Conservation (phyloP, 1,284 basidiomycete genomes). For the Coniferiporia sulphurascens region DNA sequence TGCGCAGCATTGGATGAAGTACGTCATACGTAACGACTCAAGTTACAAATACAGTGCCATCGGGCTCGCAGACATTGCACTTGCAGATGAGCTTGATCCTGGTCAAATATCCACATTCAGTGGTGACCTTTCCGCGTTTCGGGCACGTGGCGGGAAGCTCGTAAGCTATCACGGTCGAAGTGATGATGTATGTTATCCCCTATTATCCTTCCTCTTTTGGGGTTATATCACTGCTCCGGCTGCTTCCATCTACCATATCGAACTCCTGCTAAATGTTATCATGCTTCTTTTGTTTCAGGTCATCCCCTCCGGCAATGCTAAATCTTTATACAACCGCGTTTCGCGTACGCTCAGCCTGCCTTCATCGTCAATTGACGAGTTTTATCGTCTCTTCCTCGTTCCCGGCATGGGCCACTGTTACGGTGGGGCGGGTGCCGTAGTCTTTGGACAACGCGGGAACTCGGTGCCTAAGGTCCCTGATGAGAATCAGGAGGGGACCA, state of each 20-base stretch:
- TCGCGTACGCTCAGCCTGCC: conserved; percentile 24
- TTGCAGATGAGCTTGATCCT: conserved; percentile 12
- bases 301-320: conserved; percentile 33
- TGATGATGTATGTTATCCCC: conserved; percentile 14
- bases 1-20: conserved; percentile 20
- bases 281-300: conserved; percentile 18
- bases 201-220: background rate
- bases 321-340: conserved; percentile 33
- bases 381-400: conserved; percentile 37
- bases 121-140: conserved; percentile 23
- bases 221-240: background rate
- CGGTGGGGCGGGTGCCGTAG: conserved; percentile 20
- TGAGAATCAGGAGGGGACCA: background rate
- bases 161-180: conserved; percentile 23
- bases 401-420: conserved; percentile 40
- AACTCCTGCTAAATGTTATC: background rate
- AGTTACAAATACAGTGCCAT: conserved; percentile 12
- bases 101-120: conserved; percentile 17
- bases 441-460: conserved; percentile 22
- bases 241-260: background rate
- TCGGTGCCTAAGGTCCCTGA: background rate
- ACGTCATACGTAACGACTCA: conserved; percentile 16
- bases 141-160: conserved; percentile 23
- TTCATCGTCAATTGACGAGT: conserved; percentile 27
- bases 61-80: conserved; percentile 18